Conservation (phyloP, 805 yeast genomes). For the Hanseniaspora nectarophila region DNA sequence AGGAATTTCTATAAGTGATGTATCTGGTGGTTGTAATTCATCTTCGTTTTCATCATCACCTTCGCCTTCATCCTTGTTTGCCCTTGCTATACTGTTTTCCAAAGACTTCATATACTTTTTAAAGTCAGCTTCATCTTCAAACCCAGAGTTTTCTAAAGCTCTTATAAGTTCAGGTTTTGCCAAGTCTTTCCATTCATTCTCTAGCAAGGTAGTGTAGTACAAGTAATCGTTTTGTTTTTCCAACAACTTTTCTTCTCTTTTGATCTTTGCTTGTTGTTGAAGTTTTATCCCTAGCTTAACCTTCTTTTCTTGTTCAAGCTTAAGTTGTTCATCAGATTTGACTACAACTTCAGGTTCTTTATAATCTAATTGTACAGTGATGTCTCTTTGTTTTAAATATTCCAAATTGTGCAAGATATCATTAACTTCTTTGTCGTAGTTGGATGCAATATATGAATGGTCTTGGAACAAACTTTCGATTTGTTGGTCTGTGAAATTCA, state of each 20-base stretch:
- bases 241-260: conserved; percentile 62
- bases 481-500: conserved; percentile 67
- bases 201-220: conserved; percentile 52
- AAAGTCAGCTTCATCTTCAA: conserved; percentile 62
- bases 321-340: conserved; percentile 74
- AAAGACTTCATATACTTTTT: conserved; percentile 51
- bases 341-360: conserved; percentile 52
- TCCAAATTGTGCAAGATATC: conserved; percentile 45
- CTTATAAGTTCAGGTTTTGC: conserved; percentile 44
- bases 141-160: conserved; percentile 57
- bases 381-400: conserved; percentile 53
- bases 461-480: conserved; percentile 58
- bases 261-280: conserved; percentile 85
- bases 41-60: conserved; percentile 41
- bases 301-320: conserved; percentile 62
- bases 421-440: conserved; percentile 55
- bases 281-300: conserved; percentile 75
- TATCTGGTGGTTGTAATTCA: conserved; percentile 36
- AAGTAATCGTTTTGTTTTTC: conserved; percentile 72
- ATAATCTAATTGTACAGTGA: conserved; percentile 73
- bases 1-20: conserved; percentile 68
- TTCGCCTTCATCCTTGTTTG: conserved; percentile 55
- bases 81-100: conserved; percentile 57
- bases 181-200: conserved; percentile 35
- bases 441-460: conserved; percentile 61